Conservation (phyloP, 176 grass and related monocot species). For the Carex pumila region DNA sequence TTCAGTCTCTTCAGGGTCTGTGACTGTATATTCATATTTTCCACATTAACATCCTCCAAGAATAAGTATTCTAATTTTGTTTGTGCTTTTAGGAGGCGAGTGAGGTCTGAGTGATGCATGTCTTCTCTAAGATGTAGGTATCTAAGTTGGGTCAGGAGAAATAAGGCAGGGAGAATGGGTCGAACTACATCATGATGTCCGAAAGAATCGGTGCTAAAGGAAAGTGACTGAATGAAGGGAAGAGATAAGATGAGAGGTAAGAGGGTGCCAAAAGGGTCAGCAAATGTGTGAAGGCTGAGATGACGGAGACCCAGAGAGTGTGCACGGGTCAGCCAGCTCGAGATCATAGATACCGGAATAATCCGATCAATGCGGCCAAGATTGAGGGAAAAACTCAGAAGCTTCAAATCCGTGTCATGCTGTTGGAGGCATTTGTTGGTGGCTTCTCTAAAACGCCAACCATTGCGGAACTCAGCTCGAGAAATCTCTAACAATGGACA, state of each 20-base stretch:
- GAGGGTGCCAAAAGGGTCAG: background rate
- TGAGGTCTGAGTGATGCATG: background rate
- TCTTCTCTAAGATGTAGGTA: background rate
- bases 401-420: background rate
- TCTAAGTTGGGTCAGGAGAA: background rate
- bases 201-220: too few relatives aligned
- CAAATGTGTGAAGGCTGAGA: background rate
- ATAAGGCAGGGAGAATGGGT: background rate
- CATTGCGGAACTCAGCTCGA: background rate
- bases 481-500: background rate
- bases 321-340: background rate
- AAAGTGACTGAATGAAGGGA: background rate
- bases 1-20: too few relatives aligned
- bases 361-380: too few relatives aligned
- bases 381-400: too few relatives aligned
- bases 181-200: too few relatives aligned
- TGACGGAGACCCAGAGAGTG: background rate
- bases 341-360: background rate
- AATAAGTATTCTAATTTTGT: background rate
- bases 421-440: background rate
- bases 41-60: background rate
- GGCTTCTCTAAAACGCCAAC: background rate
- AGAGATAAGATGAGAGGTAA: background rate
- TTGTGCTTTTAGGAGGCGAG: background rate
- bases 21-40: too few relatives aligned